Conservation (phyloP, 148 eudicot genomes). For the Vaccinium vitisidaea region DNA sequence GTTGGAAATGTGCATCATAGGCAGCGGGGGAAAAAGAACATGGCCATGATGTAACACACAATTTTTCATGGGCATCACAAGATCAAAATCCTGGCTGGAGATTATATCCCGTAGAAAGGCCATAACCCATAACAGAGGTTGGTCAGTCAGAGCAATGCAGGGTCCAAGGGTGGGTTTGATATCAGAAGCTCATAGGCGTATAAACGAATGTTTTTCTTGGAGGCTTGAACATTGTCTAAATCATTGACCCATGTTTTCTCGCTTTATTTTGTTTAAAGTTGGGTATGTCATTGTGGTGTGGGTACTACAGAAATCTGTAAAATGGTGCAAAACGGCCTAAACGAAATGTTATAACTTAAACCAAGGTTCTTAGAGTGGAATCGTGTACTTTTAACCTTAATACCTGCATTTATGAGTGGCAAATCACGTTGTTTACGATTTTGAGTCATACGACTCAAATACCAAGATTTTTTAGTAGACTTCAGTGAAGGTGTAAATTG, state of each 20-base stretch:
- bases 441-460: background rate
- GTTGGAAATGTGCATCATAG: background rate
- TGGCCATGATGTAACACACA: background rate
- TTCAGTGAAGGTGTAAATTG: background rate
- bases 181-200: background rate
- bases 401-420: background rate
- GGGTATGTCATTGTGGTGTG: background rate
- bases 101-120: background rate
- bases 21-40: background rate
- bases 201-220: background rate
- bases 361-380: background rate
- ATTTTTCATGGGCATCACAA: background rate
- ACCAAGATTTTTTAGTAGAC: background rate
- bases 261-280: background rate
- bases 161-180: background rate
- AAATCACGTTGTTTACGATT: background rate
- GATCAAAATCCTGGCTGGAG: background rate
- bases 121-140: background rate
- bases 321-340: background rate
- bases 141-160: background rate
- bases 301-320: background rate
- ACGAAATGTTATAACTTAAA: background rate
- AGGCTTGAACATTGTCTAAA: background rate
- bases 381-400: background rate
- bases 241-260: background rate